Evolutionary conservation across 306 rosid species (phyloP).

Genomic region (Vigna reflexopilosa): DNA sequence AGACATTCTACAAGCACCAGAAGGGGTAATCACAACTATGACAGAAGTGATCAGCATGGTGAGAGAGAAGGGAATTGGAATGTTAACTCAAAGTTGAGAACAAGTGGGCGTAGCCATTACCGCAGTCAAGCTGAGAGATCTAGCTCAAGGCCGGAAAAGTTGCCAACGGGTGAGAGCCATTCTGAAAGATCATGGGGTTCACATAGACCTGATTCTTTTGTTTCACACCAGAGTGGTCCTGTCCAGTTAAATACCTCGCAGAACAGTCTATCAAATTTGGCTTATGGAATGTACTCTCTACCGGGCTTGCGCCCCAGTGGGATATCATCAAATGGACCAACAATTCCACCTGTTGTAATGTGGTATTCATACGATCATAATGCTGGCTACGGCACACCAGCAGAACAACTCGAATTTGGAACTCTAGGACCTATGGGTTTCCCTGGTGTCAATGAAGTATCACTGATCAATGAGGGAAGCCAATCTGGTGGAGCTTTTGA

Average conservation of each 20-base stretch:
- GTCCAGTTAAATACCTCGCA: constrained; percentile 54
- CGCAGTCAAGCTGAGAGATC: constrained; percentile 67
- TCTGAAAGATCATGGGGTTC: constrained; percentile 72
- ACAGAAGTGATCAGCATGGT: constrained; percentile 72
- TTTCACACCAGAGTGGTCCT: constrained; percentile 66
- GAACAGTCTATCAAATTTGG: constrained; percentile 58
- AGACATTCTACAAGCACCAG: constrained; percentile 67
- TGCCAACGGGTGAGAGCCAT: constrained; percentile 61
- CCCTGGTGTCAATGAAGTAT: constrained; percentile 56
- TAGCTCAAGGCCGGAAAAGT: constrained; percentile 61
- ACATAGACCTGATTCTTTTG: constrained; percentile 61
- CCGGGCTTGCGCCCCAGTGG: constrained; percentile 65
- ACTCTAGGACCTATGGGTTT: constrained; percentile 71
- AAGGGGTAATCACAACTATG: constrained; percentile 68
- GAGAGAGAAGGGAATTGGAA: constrained; percentile 85
- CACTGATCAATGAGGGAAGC: constrained; percentile 63
- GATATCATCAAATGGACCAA: constrained; percentile 67
- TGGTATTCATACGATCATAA: constrained; percentile 73
- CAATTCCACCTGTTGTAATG: constrained; percentile 75
- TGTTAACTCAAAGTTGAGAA: constrained; percentile 61
- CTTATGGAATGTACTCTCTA: constrained; percentile 66
- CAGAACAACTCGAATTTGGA: constrained; percentile 81
- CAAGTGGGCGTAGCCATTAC: constrained; percentile 61
- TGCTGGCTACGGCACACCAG: constrained; percentile 37
- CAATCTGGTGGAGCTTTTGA: constrained; percentile 58